A percentile compares a stretch with the other conserved stretches of the same genome.
Evolutionary conservation across 177 flowering plant species (phyloP).

Genomic region (Vitis hybrid): DNA sequence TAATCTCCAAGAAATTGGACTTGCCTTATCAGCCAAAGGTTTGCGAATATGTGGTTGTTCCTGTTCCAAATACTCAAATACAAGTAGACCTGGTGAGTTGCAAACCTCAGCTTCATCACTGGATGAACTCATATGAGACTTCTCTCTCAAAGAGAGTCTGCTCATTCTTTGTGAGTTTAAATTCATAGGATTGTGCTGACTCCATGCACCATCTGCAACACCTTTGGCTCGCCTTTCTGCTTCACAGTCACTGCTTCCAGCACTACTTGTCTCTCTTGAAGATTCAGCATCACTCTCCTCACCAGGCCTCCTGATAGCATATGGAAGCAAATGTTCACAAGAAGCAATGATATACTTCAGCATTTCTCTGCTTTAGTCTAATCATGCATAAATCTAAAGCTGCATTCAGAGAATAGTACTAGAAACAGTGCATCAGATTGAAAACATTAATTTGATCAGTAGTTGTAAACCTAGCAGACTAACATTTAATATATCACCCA

Average conservation of each 20-base stretch:
- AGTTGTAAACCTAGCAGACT: neutral
- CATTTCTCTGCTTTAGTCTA: too few species aligned
- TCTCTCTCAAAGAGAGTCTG: conserved; percentile 33
- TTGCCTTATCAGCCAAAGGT: conserved; percentile 75
- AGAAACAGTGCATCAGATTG: too few species aligned
- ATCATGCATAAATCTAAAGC: too few species aligned
- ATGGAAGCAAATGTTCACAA: too few species aligned
- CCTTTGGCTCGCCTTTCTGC: conserved; percentile 28
- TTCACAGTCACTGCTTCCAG: conserved; percentile 52
- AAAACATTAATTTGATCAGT: too few species aligned
- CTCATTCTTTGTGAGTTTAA: conserved; percentile 29
- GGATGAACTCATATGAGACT: conserved; percentile 32
- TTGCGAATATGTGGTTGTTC: conserved; percentile 58
- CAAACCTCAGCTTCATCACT: conserved; percentile 51
- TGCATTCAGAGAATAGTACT: too few species aligned
- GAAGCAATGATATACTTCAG: too few species aligned
- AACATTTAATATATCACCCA: neutral
- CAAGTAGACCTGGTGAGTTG: conserved; percentile 37
- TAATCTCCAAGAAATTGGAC: conserved; percentile 12
- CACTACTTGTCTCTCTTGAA: conserved; percentile 59
- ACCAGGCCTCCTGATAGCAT: conserved; percentile 43
- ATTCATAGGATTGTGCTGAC: conserved; percentile 22
- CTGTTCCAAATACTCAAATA: conserved; percentile 63
- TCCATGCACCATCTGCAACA: conserved; percentile 18
- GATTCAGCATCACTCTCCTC: conserved; percentile 69